Evolutionary conservation across 768 basidiomycete species (phyloP).

Genomic region (Amanita phalloides): DNA sequence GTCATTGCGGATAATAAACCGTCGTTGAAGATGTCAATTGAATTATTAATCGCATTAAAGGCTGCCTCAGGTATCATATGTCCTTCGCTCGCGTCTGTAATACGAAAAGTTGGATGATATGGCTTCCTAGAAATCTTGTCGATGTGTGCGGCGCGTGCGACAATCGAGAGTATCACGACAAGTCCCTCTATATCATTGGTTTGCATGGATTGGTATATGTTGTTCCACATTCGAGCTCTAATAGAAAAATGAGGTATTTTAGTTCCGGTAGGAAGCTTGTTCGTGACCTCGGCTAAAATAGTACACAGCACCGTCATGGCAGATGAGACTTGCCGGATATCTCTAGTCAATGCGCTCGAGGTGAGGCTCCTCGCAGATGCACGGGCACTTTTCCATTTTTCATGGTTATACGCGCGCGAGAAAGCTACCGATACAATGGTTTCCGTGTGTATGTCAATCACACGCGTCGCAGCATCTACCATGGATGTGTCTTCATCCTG

Average conservation of each 20-base stretch:
- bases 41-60: constrained; percentile 50
- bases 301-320: constrained; percentile 22
- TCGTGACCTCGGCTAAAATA: constrained; percentile 15
- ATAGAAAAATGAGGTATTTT: constrained; percentile 27
- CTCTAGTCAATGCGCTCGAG: constrained; percentile 18
- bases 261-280: constrained; percentile 7
- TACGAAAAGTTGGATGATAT: constrained; percentile 27
- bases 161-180: constrained; percentile 42
- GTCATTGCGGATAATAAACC: constrained; percentile 57
- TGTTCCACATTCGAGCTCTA: constrained; percentile 58
- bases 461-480: constrained; percentile 16
- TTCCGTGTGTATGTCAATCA: constrained; percentile 29
- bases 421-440: constrained; percentile 28
- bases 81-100: constrained; percentile 15
- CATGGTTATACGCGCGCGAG: constrained; percentile 18
- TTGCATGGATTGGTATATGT: constrained; percentile 48
- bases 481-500: constrained; percentile 12
- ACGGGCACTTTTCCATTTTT: constrained; percentile 26
- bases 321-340: constrained; percentile 20
- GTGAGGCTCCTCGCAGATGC: constrained; percentile 23
- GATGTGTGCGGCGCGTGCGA: constrained; percentile 55
- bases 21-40: constrained; percentile 43
- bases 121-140: constrained; percentile 45
- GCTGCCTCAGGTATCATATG: constrained; percentile 16
- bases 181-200: constrained; percentile 49